Evolutionary conservation across 2,329 filamentous ascomycete genomes (phyloP).

Genomic region (Biscogniauxia mediterranea): DNA sequence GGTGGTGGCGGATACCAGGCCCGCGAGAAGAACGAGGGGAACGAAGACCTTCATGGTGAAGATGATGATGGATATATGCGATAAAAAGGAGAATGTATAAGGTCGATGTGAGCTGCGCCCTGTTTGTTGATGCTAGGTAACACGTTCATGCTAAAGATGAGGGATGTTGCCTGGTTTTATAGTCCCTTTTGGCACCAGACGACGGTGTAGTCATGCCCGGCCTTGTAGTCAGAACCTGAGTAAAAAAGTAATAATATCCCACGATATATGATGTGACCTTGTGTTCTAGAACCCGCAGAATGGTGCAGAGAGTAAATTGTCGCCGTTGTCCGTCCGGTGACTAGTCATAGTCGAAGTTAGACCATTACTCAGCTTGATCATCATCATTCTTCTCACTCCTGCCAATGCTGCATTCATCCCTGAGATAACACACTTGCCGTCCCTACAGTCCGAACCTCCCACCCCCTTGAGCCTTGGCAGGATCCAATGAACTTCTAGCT

Average conservation of each 20-base stretch:
- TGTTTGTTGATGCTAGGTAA: conserved; percentile 17
- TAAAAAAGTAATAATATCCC: conserved; percentile 12
- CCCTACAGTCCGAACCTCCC: conserved; percentile 14
- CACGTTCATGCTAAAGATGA: conserved; percentile 14
- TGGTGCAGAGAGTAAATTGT: conserved; percentile 17
- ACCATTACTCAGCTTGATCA: conserved; percentile 16
- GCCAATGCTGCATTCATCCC: conserved; percentile 9
- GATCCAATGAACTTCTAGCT: conserved; percentile 19
- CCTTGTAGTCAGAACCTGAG: conserved; percentile 9
- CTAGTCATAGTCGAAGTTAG: conserved; percentile 17
- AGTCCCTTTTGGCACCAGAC: neutral
- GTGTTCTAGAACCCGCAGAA: conserved; percentile 25
- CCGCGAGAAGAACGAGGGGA: conserved; percentile 25
- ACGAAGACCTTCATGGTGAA: conserved; percentile 27
- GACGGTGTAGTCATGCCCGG: conserved; percentile 5
- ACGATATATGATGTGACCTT: conserved; percentile 11
- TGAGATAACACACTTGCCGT: conserved; percentile 18
- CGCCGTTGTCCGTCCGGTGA: conserved; percentile 19
- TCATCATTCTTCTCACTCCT: conserved; percentile 5
- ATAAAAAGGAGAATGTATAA: neutral
- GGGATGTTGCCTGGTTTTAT: conserved; percentile 26
- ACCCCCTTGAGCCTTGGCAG: conserved; percentile 13
- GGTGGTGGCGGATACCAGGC: conserved; percentile 23
- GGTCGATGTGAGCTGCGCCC: conserved; percentile 6
- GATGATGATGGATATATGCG: neutral